Evolutionary conservation across 139 green algal genomes (phyloP).

Genomic region (Asterochloris sp.): DNA sequence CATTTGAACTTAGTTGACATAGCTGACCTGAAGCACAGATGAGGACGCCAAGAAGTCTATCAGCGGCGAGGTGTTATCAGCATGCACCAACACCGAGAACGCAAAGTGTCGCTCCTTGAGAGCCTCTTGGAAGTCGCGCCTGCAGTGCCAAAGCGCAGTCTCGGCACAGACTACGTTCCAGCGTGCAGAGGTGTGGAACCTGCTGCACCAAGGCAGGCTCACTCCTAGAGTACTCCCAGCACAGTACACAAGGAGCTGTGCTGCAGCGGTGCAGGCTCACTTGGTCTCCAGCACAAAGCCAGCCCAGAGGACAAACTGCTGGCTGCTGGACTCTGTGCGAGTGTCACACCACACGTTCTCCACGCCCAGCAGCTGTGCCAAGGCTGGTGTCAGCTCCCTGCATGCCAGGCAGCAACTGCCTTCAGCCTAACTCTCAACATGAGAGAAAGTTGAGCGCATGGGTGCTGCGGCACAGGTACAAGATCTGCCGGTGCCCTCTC

Average conservation of each 20-base stretch:
- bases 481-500: too few species aligned
- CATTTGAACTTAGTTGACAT: too few species aligned
- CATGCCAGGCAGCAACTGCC: background rate
- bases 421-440: background rate
- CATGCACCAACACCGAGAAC: conserved; percentile 79
- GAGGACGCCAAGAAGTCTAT: conserved; percentile 70
- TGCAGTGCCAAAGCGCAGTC: conserved; percentile 13
- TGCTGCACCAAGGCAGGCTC: background rate
- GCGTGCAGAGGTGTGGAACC: background rate
- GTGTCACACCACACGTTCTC: conserved; percentile 81
- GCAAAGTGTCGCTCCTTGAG: conserved; percentile 21
- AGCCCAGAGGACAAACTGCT: conserved; percentile 89
- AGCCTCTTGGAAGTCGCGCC: conserved; percentile 28
- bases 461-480: too few species aligned
- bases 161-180: background rate
- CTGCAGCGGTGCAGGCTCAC: conserved; percentile 20
- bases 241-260: background rate
- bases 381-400: conserved; percentile 54
- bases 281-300: conserved; percentile 70
- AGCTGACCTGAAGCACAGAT: conserved; percentile 68
- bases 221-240: background rate
- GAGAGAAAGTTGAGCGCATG: too few species aligned
- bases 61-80: conserved; percentile 56
- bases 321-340: conserved; percentile 55
- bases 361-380: conserved; percentile 70